Conservation (phyloP, 768 basidiomycete genomes). For the Auricularia auricula-judae region DNA sequence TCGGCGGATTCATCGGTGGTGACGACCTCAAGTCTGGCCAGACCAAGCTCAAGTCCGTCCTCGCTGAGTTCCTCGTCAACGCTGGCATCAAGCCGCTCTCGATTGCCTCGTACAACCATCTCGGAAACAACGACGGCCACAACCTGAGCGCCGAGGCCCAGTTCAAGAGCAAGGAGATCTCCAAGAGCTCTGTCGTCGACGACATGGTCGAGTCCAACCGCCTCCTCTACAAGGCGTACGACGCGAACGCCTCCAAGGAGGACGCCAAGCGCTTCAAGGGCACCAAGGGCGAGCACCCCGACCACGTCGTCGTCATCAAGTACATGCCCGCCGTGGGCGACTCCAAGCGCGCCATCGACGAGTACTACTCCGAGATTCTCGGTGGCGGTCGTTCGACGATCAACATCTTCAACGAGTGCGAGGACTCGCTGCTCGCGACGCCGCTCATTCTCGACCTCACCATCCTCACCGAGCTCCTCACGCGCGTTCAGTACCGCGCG, state of each 20-base stretch:
- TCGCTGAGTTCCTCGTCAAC: slow-evolving; percentile 97
- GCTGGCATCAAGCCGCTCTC: slow-evolving; percentile 96
- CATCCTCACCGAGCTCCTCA: slow-evolving; percentile 88
- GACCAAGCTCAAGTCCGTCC: slow-evolving; percentile 92
- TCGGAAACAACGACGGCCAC: slow-evolving; percentile 95
- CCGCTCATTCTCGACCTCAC: slow-evolving; percentile 90
- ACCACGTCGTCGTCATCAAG: slow-evolving; percentile 95
- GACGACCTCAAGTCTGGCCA: slow-evolving; percentile 98
- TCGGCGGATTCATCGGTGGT: slow-evolving; percentile 88
- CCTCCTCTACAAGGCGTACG: slow-evolving; percentile 72
- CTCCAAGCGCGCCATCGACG: slow-evolving; percentile 98
- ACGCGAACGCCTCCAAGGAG: slow-evolving; percentile 28
- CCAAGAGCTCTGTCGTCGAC: slow-evolving; percentile 93
- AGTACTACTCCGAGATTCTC: slow-evolving; percentile 97
- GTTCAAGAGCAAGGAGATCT: slow-evolving; percentile 98
- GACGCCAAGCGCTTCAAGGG: slow-evolving; percentile 35
- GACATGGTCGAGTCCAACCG: slow-evolving; percentile 94
- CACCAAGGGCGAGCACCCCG: slow-evolving; percentile 90
- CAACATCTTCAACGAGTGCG: slow-evolving; percentile 97
- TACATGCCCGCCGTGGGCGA: slow-evolving; percentile 95
- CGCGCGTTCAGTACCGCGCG: slow-evolving; percentile 78
- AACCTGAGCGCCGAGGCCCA: slow-evolving; percentile 85
- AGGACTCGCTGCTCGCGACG: slow-evolving; percentile 94
- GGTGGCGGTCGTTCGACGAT: slow-evolving; percentile 91
- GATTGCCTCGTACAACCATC: slow-evolving; percentile 96